Evolutionary conservation across 164 flowering plant genomes (phyloP), one percentile per base, ranked within the genome.

Genomic region (Vitis rupestris): DNA sequence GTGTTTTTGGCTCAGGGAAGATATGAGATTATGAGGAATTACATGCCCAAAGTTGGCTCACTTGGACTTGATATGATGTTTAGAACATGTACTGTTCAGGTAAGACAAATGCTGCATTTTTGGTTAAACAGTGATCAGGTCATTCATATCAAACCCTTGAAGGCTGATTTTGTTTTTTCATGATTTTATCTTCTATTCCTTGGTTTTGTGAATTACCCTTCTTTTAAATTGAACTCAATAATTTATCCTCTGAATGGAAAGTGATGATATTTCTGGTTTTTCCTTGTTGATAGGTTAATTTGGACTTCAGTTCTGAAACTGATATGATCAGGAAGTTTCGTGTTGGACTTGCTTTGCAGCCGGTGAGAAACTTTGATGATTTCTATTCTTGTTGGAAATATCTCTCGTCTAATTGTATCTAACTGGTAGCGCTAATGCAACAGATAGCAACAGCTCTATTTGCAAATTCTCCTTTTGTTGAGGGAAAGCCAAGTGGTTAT

Each of bases 61-160:
- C 87, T 93, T 68, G 97, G 98, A 61, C 97, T 90, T 68, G 99
- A 96, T 78, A 96, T 92, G 97, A 93, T 96, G 98, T 93, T 91
- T 76, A 85, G 99, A 72, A 96, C 99, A 48, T 93, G 99, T 76
- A 93, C 99, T 55, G 99, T 96, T 69, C 99, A 96, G 97, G 99
- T 96, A 56, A 71, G 80, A 54, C 54, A 19, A 30, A 53, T 10
- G 13, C 53, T 65, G 1, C 27, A 31, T 44, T 57, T 67, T 69
- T 17, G n/a, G 51, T 68, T 37, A 37, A 37, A 37, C 44, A 37
- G 44, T 37, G 15, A 53, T 61, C 44, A 13, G 23, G 29, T 68
- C 12, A 52, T 60, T 51, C 11, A 52, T 57, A 9, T 48, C 54
- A 19, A 6, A 37, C 29, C 30, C 16, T 19, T 65, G 29, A 14